Evolutionary conservation across 768 basidiomycete species (phyloP).

Genomic region (Suillus hirtellus): DNA sequence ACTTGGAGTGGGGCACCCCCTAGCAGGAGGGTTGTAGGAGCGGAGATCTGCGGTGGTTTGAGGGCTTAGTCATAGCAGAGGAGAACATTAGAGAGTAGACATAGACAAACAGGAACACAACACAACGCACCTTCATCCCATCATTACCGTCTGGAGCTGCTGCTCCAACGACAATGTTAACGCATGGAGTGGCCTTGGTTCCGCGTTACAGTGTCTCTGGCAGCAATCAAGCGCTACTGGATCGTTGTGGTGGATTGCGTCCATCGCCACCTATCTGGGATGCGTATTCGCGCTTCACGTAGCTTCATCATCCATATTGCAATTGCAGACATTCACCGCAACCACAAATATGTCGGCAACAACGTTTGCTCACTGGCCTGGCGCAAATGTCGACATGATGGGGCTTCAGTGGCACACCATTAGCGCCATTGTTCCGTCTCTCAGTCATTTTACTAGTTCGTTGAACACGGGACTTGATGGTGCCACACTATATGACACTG

Average conservation of each 20-base stretch:
- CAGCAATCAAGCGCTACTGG: neutral
- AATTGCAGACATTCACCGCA: conserved; percentile 10
- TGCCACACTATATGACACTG: conserved; percentile 13
- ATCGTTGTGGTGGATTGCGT: conserved; percentile 3
- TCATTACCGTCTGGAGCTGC: too few species aligned
- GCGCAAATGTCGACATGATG: neutral
- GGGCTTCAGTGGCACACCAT: conserved; percentile 4
- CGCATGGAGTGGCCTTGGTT: conserved; percentile 12
- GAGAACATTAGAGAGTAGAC: too few species aligned
- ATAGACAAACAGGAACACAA: too few species aligned
- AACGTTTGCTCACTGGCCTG: conserved; percentile 4
- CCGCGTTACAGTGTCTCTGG: conserved; percentile 11
- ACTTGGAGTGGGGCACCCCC: too few species aligned
- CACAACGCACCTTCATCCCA: too few species aligned
- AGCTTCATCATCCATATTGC: conserved; percentile 13
- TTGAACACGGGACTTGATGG: conserved; percentile 1
- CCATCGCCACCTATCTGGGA: conserved; percentile 9
- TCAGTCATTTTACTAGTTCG: conserved; percentile 3
- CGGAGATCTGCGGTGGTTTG: too few species aligned
- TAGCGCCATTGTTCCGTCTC: conserved; percentile 4
- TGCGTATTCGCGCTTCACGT: conserved; percentile 10
- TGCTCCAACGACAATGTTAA: conserved; percentile 8
- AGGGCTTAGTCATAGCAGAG: too few species aligned
- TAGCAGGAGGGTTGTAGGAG: too few species aligned
- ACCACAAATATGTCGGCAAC: neutral